A percentile compares a stretch with the other conserved stretches of the same genome.
Evolutionary conservation across 2,329 filamentous ascomycete genomes (phyloP).

Genomic region (Xylariaceae sp.): DNA sequence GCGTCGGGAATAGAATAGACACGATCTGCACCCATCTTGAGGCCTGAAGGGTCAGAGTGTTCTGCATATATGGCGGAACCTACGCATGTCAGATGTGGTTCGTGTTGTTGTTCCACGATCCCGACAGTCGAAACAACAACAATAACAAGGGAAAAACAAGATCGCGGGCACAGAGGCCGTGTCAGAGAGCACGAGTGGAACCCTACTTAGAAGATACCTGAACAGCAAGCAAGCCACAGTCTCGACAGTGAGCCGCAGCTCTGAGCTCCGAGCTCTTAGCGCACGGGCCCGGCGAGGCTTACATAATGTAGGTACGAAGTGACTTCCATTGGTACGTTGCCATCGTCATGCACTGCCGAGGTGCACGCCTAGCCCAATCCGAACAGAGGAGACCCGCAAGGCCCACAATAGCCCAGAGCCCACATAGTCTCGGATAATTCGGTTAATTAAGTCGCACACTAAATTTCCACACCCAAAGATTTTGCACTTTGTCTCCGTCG

Average conservation of each 20-base stretch:
- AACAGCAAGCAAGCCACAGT: background rate
- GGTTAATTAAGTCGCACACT: slow-evolving; percentile 16
- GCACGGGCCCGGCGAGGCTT: slow-evolving; percentile 7
- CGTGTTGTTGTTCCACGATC: slow-evolving; percentile 8
- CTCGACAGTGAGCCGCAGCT: slow-evolving; percentile 9
- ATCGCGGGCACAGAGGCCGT: background rate
- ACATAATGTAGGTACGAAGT: slow-evolving; percentile 1
- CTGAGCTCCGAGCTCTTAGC: background rate
- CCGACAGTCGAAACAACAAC: slow-evolving; percentile 8
- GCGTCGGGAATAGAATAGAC: background rate
- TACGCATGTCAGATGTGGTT: background rate
- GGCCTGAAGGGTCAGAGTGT: background rate
- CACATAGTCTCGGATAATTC: slow-evolving; percentile 8
- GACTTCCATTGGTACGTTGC: background rate
- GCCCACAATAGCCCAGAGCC: background rate
- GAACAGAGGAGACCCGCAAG: too few relatives aligned
- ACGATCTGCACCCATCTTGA: slow-evolving; percentile 2
- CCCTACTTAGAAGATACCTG: too few relatives aligned
- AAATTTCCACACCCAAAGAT: slow-evolving; percentile 11
- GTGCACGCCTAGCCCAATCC: too few relatives aligned
- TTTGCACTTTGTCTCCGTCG: background rate
- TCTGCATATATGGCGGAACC: background rate
- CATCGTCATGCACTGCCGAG: too few relatives aligned
- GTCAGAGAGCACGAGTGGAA: background rate
- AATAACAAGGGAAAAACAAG: slow-evolving; percentile 4